phyloP scores from a whole-genome alignment of 2,329 filamentous ascomycete genomes.

The Aspergillus sp. region DNA sequence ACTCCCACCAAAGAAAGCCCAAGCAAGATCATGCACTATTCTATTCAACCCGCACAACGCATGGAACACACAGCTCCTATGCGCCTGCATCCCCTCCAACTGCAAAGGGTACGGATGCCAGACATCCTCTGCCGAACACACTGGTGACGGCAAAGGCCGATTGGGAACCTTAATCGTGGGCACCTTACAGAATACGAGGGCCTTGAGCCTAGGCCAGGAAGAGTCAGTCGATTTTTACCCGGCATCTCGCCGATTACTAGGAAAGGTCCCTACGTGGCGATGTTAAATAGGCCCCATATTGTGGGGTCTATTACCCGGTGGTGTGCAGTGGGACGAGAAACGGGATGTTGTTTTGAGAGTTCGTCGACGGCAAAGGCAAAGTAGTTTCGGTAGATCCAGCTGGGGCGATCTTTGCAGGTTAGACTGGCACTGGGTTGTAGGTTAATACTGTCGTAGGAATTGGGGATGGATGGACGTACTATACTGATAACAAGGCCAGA shows the following conservation, averaged over 20 bases:
- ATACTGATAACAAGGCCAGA: constrained; percentile 23
- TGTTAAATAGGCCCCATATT: constrained; percentile 21
- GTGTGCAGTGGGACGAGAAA: constrained; percentile 8
- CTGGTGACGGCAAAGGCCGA: constrained; percentile 2
- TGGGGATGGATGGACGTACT: constrained; percentile 12
- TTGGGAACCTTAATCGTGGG: constrained; percentile 13
- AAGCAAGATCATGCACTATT: constrained; percentile 15
- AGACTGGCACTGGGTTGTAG: constrained; percentile 19
- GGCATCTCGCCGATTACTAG: background rate
- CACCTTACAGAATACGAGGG: constrained; percentile 8
- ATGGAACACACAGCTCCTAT: constrained; percentile 14
- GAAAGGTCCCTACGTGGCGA: constrained; percentile 16
- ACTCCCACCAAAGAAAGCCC: constrained; percentile 10
- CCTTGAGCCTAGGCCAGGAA: background rate
- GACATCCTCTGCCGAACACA: constrained; percentile 8
- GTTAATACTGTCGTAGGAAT: background rate
- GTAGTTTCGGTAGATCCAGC: constrained; percentile 23
- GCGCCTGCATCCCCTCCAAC: constrained; percentile 7
- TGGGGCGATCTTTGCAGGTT: constrained; percentile 26
- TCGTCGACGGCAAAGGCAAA: constrained; percentile 19
- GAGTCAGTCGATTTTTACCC: background rate
- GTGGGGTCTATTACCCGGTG: constrained; percentile 10
- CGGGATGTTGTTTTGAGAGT: constrained; percentile 10
- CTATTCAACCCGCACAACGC: constrained; percentile 14
- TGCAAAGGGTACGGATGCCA: constrained; percentile 18